These are phyloP conservation scores for Phtheirospermum japonicum DNA, from an alignment of 257 asterid species.

Conservation along the genomic window DNA sequence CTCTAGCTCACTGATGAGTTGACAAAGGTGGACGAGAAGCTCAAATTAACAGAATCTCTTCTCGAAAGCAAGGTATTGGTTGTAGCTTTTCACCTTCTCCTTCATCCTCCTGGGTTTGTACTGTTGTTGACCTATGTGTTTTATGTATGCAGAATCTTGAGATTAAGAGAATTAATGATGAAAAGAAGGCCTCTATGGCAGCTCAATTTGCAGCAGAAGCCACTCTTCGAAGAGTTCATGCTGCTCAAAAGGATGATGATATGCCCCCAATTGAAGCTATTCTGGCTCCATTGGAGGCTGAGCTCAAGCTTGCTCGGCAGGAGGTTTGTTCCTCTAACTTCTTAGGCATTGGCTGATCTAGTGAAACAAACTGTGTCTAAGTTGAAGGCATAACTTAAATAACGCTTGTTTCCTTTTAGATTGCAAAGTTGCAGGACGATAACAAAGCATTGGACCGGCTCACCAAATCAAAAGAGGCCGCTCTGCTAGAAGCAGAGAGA, in stretches of 20 bases:
- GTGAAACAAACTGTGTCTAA: neutral
- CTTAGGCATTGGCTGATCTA: slow-evolving; percentile 16
- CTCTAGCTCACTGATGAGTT: slow-evolving; percentile 78
- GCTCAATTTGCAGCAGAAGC: slow-evolving; percentile 99
- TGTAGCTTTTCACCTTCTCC: slow-evolving; percentile 20
- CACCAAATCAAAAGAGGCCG: slow-evolving; percentile 97
- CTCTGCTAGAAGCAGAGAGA: slow-evolving; percentile 92
- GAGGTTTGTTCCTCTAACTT: slow-evolving; percentile 60
- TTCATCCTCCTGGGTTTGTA: slow-evolving; percentile 15
- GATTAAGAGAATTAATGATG: slow-evolving; percentile 91
- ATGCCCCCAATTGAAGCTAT: slow-evolving; percentile 99
- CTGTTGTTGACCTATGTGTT: slow-evolving; percentile 6
- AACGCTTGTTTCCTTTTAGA: slow-evolving; percentile 44
- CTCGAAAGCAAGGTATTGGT: slow-evolving; percentile 80
- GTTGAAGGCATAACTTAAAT: slow-evolving; percentile 17
- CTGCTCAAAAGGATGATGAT: slow-evolving; percentile 95
- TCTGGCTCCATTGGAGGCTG: slow-evolving; percentile 96
- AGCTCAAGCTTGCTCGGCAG: slow-evolving; percentile 90
- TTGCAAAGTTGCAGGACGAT: slow-evolving; percentile 93
- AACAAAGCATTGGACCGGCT: slow-evolving; percentile 94
- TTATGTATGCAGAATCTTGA: slow-evolving; percentile 75
- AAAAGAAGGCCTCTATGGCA: slow-evolving; percentile 94
- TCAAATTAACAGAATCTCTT: slow-evolving; percentile 82
- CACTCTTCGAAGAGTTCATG: slow-evolving; percentile 95
- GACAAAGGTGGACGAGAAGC: slow-evolving; percentile 81